Percentiles rank a stretch among this genome's conserved stretches.
Evolutionary conservation across 306 rosid species (phyloP).

Genomic region (Sphenostylis stenocarpa): DNA sequence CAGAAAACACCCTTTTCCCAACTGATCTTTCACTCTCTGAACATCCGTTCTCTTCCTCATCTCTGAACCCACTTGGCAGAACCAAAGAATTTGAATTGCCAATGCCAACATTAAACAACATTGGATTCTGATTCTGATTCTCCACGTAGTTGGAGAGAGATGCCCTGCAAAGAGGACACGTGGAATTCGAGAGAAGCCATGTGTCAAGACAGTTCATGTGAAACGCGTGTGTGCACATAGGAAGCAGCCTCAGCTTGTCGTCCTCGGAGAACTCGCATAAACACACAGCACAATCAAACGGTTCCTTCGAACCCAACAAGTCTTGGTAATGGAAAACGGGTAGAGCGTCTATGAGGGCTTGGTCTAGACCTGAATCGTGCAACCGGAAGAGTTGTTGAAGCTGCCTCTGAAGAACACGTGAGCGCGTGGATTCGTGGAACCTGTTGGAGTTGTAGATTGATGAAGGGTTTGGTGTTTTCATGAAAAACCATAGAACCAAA

Average conservation of each 20-base stretch:
- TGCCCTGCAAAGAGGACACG: conserved; percentile 90
- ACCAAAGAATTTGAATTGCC: conserved; percentile 42
- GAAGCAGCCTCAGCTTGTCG: conserved; percentile 77
- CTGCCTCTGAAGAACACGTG: conserved; percentile 69
- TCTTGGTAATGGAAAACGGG: conserved; percentile 73
- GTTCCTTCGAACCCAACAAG: conserved; percentile 62
- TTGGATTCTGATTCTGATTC: conserved; percentile 31
- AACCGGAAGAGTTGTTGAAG: conserved; percentile 80
- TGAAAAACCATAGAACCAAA: conserved; percentile 58
- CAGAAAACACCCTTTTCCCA: conserved; percentile 66
- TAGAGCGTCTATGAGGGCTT: conserved; percentile 61
- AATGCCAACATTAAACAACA: conserved; percentile 26
- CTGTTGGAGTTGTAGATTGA: conserved; percentile 54
- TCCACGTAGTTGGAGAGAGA: conserved; percentile 39
- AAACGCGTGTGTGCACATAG: conserved; percentile 82
- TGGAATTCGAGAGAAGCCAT: conserved; percentile 85
- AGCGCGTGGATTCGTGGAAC: conserved; percentile 46
- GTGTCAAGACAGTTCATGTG: conserved; percentile 79
- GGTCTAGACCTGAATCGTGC: conserved; percentile 84
- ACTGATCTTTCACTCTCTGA: conserved; percentile 30
- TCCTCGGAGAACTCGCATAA: conserved; percentile 61
- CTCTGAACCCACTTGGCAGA: conserved; percentile 17
- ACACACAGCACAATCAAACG: conserved; percentile 89
- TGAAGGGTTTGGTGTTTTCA: conserved; percentile 51
- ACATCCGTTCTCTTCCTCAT: conserved; percentile 41